phyloP scores from a whole-genome alignment of 371 early-diverging fungal species.

The Rhizopus delemar region DNA sequence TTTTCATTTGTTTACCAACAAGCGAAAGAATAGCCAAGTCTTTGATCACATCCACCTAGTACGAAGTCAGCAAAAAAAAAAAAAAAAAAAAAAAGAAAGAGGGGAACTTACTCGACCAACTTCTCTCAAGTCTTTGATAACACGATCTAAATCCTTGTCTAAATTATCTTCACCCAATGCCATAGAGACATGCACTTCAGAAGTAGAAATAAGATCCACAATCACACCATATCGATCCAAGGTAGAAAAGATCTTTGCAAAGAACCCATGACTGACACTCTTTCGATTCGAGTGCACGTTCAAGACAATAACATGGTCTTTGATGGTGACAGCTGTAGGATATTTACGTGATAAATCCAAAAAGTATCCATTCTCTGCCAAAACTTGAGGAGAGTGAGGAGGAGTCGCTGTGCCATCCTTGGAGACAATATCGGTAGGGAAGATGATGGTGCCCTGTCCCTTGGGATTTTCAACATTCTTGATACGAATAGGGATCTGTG shows the following conservation, averaged over 20 bases:
- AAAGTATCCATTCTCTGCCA: slow-evolving; percentile 74
- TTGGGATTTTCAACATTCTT: slow-evolving; percentile 94
- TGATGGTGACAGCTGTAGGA: slow-evolving; percentile 97
- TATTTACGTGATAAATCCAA: slow-evolving; percentile 73
- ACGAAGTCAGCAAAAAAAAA: neutral
- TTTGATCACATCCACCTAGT: slow-evolving; percentile 63
- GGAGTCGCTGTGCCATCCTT: slow-evolving; percentile 52
- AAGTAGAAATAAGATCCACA: slow-evolving; percentile 95
- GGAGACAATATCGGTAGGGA: slow-evolving; percentile 61
- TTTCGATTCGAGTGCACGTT: slow-evolving; percentile 96
- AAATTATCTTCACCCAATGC: slow-evolving; percentile 75
- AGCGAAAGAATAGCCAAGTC: slow-evolving; percentile 94
- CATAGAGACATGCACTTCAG: slow-evolving; percentile 96
- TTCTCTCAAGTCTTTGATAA: slow-evolving; percentile 67
- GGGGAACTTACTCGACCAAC: slow-evolving; percentile 57
- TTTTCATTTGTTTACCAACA: slow-evolving; percentile 95
- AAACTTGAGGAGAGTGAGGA: slow-evolving; percentile 64
- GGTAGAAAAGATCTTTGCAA: slow-evolving; percentile 90
- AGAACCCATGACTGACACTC: slow-evolving; percentile 92
- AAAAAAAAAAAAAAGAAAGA: neutral
- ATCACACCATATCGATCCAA: slow-evolving; percentile 87
- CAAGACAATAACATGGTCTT: slow-evolving; percentile 88
- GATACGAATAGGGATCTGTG: slow-evolving; percentile 95
- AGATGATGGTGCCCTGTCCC: slow-evolving; percentile 92
- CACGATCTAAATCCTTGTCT: slow-evolving; percentile 66